Conservation (phyloP, 2,329 filamentous ascomycete species). For the Penicillium olsonii region DNA sequence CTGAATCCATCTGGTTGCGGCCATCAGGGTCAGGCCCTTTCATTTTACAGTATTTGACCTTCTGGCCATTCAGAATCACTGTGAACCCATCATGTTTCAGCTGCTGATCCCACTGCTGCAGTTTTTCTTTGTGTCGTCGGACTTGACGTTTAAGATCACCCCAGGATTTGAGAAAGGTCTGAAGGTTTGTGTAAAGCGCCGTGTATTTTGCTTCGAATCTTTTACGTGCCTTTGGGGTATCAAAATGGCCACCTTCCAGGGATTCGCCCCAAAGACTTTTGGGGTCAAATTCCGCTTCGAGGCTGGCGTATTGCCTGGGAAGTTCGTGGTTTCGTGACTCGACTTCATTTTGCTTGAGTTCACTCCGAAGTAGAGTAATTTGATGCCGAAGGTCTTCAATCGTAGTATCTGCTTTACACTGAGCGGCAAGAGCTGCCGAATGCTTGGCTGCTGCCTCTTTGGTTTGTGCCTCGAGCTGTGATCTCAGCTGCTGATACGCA, state of each 20-base stretch:
- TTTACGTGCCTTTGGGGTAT: slow-evolving; percentile 17
- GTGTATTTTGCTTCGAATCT: slow-evolving; percentile 33
- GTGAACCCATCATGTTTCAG: slow-evolving; percentile 34
- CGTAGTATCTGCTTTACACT: slow-evolving; percentile 16
- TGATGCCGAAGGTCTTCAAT: slow-evolving; percentile 25
- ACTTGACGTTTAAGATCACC: slow-evolving; percentile 31
- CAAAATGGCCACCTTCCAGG: slow-evolving; percentile 22
- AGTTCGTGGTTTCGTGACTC: slow-evolving; percentile 9
- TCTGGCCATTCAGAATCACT: slow-evolving; percentile 27
- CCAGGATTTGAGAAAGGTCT: slow-evolving; percentile 30
- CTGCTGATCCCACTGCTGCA: slow-evolving; percentile 31
- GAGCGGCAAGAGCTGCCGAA: slow-evolving; percentile 21
- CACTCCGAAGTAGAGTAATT: slow-evolving; percentile 21
- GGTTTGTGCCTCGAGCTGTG: slow-evolving; percentile 25
- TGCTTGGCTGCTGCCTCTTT: slow-evolving; percentile 25
- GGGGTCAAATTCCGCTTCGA: slow-evolving; percentile 9
- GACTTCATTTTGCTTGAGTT: slow-evolving; percentile 20
- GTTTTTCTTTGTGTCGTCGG: slow-evolving; percentile 37
- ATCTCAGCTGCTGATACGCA: slow-evolving; percentile 29
- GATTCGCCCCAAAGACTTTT: slow-evolving; percentile 15
- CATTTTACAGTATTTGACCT: slow-evolving; percentile 31
- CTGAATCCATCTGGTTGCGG: not conserved
- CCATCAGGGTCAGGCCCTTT: not conserved
- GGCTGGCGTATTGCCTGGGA: slow-evolving; percentile 7
- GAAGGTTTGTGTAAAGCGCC: slow-evolving; percentile 33